phyloP scores from a whole-genome alignment of 768 basidiomycete genomes.

The Macrolepiota fuliginosa region DNA sequence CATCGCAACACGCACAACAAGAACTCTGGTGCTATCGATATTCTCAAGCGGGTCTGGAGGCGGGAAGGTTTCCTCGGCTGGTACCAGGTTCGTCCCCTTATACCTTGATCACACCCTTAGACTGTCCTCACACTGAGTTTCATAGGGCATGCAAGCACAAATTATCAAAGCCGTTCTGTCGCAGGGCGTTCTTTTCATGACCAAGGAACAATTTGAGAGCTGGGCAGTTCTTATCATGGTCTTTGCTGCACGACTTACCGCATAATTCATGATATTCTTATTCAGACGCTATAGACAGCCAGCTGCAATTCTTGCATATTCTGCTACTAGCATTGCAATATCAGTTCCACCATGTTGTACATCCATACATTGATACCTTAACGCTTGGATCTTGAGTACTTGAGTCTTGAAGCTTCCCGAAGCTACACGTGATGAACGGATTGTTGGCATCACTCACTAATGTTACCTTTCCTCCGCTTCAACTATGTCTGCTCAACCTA shows the following conservation, averaged over 20 bases:
- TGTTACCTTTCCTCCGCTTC: neutral
- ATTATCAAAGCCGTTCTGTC: constrained; percentile 94
- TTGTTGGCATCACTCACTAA: neutral
- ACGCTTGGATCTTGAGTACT: neutral
- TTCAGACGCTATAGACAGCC: constrained; percentile 1
- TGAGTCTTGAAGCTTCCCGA: neutral
- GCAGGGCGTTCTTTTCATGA: constrained; percentile 94
- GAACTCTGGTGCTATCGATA: constrained; percentile 73
- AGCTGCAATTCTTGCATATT: neutral
- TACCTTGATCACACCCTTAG: neutral
- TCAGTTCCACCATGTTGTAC: neutral
- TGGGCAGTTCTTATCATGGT: constrained; percentile 78
- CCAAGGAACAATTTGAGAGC: constrained; percentile 95
- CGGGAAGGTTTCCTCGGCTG: constrained; percentile 86
- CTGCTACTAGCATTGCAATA: neutral
- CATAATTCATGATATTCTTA: constrained; percentile 13
- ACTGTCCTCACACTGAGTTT: neutral
- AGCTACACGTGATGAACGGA: constrained; percentile 1
- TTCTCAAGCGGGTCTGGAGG: constrained; percentile 68
- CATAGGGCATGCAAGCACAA: constrained; percentile 93
- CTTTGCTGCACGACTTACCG: constrained; percentile 39
- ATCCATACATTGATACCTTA: too few relatives aligned
- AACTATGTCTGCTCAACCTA: constrained; percentile 34
- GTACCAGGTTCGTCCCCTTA: constrained; percentile 73
- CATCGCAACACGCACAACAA: constrained; percentile 44